A percentile compares a stretch with the other conserved stretches of the same genome.
These are phyloP conservation scores for Pseudogymnoascus sp. DNA, from an alignment of 2,329 filamentous ascomycete species.

Conservation along the genomic window DNA sequence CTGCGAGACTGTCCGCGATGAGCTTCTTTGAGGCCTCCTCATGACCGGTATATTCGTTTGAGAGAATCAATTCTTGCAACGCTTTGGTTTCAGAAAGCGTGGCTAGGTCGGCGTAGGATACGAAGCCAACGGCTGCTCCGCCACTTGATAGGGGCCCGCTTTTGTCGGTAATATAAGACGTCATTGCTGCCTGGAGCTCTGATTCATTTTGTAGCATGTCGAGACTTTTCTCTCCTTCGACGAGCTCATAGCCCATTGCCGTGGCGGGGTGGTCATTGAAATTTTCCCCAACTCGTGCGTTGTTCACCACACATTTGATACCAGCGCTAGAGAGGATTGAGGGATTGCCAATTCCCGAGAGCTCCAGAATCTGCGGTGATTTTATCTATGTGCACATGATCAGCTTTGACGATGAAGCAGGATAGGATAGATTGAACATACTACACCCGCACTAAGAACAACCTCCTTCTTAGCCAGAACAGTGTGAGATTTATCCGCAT, in stretches of 20 bases:
- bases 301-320: constrained; percentile 15
- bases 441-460: constrained; percentile 25
- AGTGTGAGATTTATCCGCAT: constrained; percentile 12
- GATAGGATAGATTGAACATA: neutral
- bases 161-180: constrained; percentile 23
- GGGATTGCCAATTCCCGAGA: constrained; percentile 28
- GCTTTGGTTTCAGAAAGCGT: neutral
- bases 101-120: constrained; percentile 1
- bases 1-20: neutral
- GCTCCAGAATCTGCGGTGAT: constrained; percentile 29
- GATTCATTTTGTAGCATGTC: constrained; percentile 12
- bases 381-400: constrained; percentile 11
- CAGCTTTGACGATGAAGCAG: neutral
- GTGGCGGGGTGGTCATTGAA: constrained; percentile 16
- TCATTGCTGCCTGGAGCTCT: constrained; percentile 26
- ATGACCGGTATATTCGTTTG: neutral
- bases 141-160: constrained; percentile 12
- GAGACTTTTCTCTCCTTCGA: constrained; percentile 9
- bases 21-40: neutral
- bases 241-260: constrained; percentile 13
- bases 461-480: constrained; percentile 26
- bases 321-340: constrained; percentile 16
- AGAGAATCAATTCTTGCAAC: neutral
- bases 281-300: constrained; percentile 17
- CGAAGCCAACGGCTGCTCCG: constrained; percentile 7